Percentiles rank a stretch among this genome's conserved stretches.
Conservation (phyloP, 257 asterid species). For the Nicotiana obtusifolia region DNA sequence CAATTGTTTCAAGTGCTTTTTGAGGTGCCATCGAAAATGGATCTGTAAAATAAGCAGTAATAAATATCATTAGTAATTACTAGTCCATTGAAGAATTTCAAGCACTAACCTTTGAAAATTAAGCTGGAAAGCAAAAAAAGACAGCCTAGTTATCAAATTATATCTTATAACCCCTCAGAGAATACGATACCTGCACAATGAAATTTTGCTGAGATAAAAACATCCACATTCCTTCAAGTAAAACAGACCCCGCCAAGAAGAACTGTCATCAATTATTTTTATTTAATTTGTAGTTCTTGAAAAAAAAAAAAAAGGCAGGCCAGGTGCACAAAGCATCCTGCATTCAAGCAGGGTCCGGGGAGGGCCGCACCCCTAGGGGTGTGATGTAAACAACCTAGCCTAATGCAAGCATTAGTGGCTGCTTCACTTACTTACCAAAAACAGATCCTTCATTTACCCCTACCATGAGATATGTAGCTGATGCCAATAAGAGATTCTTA, state of each 20-base stretch:
- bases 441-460: neutral
- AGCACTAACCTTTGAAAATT: neutral
- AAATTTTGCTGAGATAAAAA: neutral
- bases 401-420: too few species aligned
- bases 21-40: conserved; percentile 74
- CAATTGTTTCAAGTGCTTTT: conserved; percentile 59
- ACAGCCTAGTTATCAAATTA: neutral
- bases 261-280: neutral
- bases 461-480: neutral
- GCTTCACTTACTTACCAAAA: neutral
- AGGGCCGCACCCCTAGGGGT: too few species aligned
- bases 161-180: neutral
- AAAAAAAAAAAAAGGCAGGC: too few species aligned
- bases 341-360: too few species aligned
- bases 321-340: too few species aligned
- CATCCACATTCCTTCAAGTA: neutral
- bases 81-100: conserved; percentile 7
- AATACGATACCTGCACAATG: neutral
- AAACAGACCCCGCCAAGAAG: neutral
- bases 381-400: too few species aligned
- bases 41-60: conserved; percentile 36
- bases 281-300: too few species aligned
- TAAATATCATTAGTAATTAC: conserved; percentile 12
- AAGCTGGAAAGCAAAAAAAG: neutral
- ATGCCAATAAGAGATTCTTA: neutral